These are phyloP conservation scores for Tetrahymena elliotti DNA, from an alignment of 73 alveolate species.

Conservation along the genomic window DNA sequence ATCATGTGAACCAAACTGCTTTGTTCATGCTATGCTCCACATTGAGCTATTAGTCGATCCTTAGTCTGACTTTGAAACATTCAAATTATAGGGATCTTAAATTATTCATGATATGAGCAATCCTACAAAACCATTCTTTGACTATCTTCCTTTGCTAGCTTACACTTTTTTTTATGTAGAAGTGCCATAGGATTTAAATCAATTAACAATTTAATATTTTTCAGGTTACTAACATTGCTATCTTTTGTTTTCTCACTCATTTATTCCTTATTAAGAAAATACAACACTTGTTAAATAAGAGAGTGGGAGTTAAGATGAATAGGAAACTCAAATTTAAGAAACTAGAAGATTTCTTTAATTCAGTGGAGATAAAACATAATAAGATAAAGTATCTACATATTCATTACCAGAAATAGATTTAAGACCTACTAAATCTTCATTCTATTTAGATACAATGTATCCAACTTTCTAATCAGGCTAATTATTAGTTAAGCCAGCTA, in stretches of 20 bases:
- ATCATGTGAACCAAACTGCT: not conserved
- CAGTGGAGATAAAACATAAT: not conserved
- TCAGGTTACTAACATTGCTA: not conserved
- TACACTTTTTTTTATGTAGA: not conserved
- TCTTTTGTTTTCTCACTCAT: not conserved
- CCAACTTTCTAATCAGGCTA: not conserved
- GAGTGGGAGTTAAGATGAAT: not conserved
- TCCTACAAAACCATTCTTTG: not conserved
- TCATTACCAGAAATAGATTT: not conserved
- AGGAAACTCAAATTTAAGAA: not conserved
- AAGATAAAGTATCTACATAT: not conserved
- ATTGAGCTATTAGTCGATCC: not conserved
- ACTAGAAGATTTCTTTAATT: not conserved
- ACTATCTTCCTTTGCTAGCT: not conserved
- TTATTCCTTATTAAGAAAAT: not conserved
- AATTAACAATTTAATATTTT: not conserved
- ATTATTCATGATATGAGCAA: not conserved
- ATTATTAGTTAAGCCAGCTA: not conserved
- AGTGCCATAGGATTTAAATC: not conserved
- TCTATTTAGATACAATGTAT: not conserved
- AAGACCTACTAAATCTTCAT: not conserved
- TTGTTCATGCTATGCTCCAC: not conserved
- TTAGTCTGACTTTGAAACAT: not conserved
- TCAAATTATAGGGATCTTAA: not conserved
- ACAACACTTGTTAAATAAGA: not conserved